Conservation (phyloP, 805 yeast genomes). For the Yamadazyma takamatsuzukensis region DNA sequence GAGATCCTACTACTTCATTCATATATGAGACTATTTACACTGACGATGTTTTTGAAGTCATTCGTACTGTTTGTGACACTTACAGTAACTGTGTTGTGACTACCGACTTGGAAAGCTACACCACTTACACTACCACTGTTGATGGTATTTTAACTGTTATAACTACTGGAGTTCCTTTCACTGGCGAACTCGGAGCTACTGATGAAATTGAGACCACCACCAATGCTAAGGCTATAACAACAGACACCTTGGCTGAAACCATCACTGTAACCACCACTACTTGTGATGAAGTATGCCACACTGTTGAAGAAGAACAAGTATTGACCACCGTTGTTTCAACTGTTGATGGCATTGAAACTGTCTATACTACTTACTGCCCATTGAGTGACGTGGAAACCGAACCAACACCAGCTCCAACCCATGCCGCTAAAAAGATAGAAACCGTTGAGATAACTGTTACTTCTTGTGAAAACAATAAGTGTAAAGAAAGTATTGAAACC, state of each 20-base stretch:
- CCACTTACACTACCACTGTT: slow-evolving; percentile 35
- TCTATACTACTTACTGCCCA: slow-evolving; percentile 37
- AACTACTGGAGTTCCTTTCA: slow-evolving; percentile 28
- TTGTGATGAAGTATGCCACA: slow-evolving; percentile 11
- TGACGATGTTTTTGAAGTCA: slow-evolving; percentile 24
- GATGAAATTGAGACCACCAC: slow-evolving; percentile 14
- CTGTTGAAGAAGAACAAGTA: slow-evolving; percentile 15
- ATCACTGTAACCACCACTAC: slow-evolving; percentile 14
- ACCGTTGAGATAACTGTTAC: slow-evolving; percentile 34
- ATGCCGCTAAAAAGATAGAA: too few species aligned
- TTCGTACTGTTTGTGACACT: slow-evolving; percentile 31
- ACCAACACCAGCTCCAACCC: slow-evolving; percentile 5
- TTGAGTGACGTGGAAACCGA: slow-evolving; percentile 6
- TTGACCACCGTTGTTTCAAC: slow-evolving; percentile 27
- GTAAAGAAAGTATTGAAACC: slow-evolving; percentile 25
- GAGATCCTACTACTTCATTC: slow-evolving; percentile 8
- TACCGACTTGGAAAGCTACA: slow-evolving; percentile 25
- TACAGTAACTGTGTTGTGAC: slow-evolving; percentile 29
- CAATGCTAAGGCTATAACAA: slow-evolving; percentile 8
- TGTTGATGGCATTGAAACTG: slow-evolving; percentile 29
- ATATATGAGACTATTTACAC: slow-evolving; percentile 14
- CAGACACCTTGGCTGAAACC: slow-evolving; percentile 9
- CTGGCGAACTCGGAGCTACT: slow-evolving; percentile 6
- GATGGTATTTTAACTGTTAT: slow-evolving; percentile 39
- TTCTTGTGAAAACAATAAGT: slow-evolving; percentile 33